Conservation (phyloP, 2,329 filamentous ascomycete species). For the Paraphoma sp. region DNA sequence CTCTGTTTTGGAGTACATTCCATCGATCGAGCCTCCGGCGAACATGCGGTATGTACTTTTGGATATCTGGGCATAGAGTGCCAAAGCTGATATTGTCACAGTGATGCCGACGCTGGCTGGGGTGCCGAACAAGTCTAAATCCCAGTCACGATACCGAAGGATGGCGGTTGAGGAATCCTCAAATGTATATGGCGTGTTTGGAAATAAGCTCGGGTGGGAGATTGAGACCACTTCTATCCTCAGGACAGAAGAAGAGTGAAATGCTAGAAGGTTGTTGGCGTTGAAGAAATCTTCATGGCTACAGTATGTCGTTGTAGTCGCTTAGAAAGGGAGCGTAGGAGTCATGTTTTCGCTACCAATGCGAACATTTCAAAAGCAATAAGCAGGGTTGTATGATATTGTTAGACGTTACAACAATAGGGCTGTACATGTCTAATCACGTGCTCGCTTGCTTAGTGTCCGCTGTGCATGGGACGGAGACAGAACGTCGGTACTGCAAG, state of each 20-base stretch:
- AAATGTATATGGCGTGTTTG: background rate
- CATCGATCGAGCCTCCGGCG: conserved; percentile 60
- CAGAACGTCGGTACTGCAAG: conserved; percentile 9
- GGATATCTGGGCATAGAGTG: no score
- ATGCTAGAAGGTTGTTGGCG: background rate
- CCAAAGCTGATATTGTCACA: conserved; percentile 16
- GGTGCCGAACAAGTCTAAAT: conserved; percentile 60
- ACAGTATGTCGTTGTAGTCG: no score
- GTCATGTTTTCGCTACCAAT: background rate
- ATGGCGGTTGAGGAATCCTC: conserved; percentile 33
- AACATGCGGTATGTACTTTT: conserved; percentile 55
- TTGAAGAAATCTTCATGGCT: background rate
- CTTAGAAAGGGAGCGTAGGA: background rate
- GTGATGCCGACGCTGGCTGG: conserved; percentile 61
- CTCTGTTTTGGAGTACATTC: conserved; percentile 58
- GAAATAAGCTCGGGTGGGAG: background rate
- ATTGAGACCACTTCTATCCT: no score
- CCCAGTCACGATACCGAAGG: conserved; percentile 11
- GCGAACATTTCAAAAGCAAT: background rate
- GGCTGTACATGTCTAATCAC: conserved; percentile 8
- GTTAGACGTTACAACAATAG: conserved; percentile 5
- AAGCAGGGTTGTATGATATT: conserved; percentile 17
- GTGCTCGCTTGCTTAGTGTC: conserved; percentile 33
- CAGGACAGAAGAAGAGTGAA: background rate
- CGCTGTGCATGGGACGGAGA: conserved; percentile 24